phyloP scores from a whole-genome alignment of 2,329 filamentous ascomycete species.

The Pseudogymnoascus sp. region DNA sequence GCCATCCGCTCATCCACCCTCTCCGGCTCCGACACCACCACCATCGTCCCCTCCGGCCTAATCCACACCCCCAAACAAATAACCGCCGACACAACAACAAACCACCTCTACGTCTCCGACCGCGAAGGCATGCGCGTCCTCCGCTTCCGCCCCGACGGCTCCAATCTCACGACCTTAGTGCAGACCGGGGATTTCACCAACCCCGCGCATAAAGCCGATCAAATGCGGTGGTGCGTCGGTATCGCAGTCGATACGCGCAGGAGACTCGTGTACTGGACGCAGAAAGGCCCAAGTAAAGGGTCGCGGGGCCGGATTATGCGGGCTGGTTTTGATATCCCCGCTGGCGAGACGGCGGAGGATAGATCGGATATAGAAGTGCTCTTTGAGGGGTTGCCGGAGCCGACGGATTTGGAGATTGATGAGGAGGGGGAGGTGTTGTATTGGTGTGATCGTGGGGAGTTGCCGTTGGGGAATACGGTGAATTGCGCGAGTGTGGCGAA shows the following conservation, averaged over 20 bases:
- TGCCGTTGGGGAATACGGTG: slow-evolving; percentile 46
- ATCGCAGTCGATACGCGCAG: slow-evolving; percentile 40
- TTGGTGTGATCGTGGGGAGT: slow-evolving; percentile 55
- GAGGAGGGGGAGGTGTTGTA: slow-evolving; percentile 39
- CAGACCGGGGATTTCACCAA: slow-evolving; percentile 17
- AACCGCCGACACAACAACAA: slow-evolving; percentile 13
- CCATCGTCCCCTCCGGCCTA: slow-evolving; percentile 36
- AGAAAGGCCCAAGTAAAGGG: slow-evolving; percentile 48
- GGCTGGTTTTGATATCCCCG: slow-evolving; percentile 35
- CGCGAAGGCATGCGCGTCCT: slow-evolving; percentile 37
- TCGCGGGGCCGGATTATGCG: slow-evolving; percentile 45
- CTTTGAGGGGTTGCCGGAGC: slow-evolving; percentile 44
- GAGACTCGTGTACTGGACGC: slow-evolving; percentile 49
- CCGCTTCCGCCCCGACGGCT: slow-evolving; percentile 35
- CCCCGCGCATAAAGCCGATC: slow-evolving; percentile 12
- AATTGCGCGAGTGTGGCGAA: slow-evolving; percentile 31
- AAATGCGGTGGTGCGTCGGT: slow-evolving; percentile 46
- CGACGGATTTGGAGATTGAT: slow-evolving; percentile 51
- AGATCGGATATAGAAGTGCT: slow-evolving; percentile 18
- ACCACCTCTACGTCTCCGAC: slow-evolving; percentile 36
- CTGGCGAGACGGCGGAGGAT: slow-evolving; percentile 22
- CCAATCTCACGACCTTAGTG: slow-evolving; percentile 29
- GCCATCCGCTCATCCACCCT: slow-evolving; percentile 27
- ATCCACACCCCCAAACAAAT: slow-evolving; percentile 45
- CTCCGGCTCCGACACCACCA: slow-evolving; percentile 39